Percentiles rank a stretch among this genome's conserved stretches.
phyloP scores from a whole-genome alignment of 2,329 filamentous ascomycete species.

The Berkeleyomyces basicola region DNA sequence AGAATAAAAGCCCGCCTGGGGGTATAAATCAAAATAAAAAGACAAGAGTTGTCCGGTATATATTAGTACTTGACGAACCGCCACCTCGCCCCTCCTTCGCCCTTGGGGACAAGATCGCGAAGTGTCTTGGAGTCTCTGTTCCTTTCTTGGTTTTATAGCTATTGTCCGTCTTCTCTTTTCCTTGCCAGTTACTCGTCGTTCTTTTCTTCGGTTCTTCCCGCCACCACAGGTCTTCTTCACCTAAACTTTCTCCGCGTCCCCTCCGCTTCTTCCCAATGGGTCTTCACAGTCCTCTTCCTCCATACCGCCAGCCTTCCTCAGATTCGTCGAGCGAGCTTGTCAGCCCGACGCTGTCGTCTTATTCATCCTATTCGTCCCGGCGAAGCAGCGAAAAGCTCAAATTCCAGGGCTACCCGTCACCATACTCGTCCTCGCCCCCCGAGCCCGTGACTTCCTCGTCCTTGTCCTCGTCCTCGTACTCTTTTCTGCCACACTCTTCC shows the following conservation, averaged over 20 bases:
- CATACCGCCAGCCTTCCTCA: background rate
- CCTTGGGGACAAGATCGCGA: background rate
- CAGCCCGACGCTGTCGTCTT: background rate
- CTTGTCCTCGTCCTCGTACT: background rate
- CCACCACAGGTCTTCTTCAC: background rate
- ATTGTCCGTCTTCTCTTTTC: background rate
- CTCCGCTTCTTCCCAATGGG: background rate
- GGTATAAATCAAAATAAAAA: background rate
- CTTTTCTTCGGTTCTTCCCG: background rate
- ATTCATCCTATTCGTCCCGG: background rate
- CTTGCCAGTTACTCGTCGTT: background rate
- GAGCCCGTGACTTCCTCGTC: background rate
- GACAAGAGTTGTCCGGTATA: background rate
- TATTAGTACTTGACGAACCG: background rate
- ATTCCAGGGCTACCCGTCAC: background rate
- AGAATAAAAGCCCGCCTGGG: background rate
- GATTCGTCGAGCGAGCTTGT: background rate
- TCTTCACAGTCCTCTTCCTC: background rate
- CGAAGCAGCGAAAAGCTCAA: background rate
- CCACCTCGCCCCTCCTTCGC: background rate
- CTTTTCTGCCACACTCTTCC: background rate
- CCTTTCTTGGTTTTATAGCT: background rate
- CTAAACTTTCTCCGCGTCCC: background rate
- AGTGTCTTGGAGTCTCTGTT: background rate
- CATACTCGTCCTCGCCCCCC: background rate